Evolutionary conservation across 1,284 basidiomycete species (phyloP), one percentile per base, ranked within the genome.

Genomic region (Tremellales sp.): DNA sequence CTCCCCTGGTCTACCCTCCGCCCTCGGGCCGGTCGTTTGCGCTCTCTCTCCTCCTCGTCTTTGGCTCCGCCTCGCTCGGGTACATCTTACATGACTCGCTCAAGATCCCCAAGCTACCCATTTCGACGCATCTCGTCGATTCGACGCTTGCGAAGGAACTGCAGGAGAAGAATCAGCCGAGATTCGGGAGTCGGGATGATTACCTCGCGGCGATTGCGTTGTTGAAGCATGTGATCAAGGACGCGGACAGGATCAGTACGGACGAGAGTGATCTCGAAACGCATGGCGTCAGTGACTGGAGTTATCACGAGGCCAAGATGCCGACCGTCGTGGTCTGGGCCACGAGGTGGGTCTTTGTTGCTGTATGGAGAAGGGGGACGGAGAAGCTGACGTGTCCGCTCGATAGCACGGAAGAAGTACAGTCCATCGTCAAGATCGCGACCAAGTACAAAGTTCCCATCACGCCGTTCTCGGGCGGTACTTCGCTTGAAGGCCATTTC

Each of bases 281-380:
- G 21, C 72, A 74, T 53, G 72, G 72, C 1, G 51, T 72, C 40
- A 61, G 56, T 28, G 70, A 70, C 51, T 74, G 72, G 72, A 65
- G 61, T 40, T 72, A 72, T 56, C 72, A 74, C 50, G 58, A 57
- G 18, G 68, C 60, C 18, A 59, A 70, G 41, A 58, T 60, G 32
- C 70, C 72, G n/a, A 70, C 66, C 3, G 72, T 72, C 8, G 72
- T 74, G 16, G 71, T 72, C 7, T 74, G 71, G 68, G n/a, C n/a
- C n/a, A n/a, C n/a, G n/a, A n/a, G n/a, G n/a, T n/a, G 51, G 41
- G 8, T n/a, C 44, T 16, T 45, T 37, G 54, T 56, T 21, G 21
- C 50, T 46, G 22, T 10, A 2, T 5, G 3, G 9, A 3, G 29
- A 32, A 2, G 14, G 21, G n/a, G 10, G 29, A n/a, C 29, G 29